Conservation (phyloP, 768 basidiomycete genomes). For the Psilocybe sp. region DNA sequence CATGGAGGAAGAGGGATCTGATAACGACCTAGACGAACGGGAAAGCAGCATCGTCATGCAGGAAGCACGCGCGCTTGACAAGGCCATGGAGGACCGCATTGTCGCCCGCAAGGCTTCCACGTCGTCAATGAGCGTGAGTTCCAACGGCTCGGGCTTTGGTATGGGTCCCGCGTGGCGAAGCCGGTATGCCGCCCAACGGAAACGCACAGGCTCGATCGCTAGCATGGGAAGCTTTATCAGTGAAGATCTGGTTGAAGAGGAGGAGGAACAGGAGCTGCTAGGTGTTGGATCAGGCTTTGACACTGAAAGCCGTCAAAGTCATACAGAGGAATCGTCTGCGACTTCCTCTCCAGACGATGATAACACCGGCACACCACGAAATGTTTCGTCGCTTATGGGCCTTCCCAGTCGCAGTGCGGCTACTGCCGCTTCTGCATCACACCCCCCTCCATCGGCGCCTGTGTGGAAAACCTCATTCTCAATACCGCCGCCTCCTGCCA, state of each 20-base stretch:
- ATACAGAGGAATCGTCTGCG: constrained; percentile 36
- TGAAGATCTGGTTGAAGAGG: constrained; percentile 79
- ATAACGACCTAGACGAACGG: constrained; percentile 49
- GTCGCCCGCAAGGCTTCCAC: constrained; percentile 69
- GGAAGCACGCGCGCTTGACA: constrained; percentile 82
- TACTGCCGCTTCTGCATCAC: constrained; percentile 15
- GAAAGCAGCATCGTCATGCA: constrained; percentile 61
- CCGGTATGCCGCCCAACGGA: constrained; percentile 56
- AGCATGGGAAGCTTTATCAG: constrained; percentile 71
- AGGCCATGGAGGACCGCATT: constrained; percentile 83
- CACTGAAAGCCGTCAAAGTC: constrained; percentile 32
- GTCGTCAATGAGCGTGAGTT: constrained; percentile 51
- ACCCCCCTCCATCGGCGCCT: constrained; percentile 52
- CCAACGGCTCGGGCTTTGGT: constrained; percentile 52
- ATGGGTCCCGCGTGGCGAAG: constrained; percentile 67
- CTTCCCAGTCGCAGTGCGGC: constrained; percentile 17
- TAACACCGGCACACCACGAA: constrained; percentile 25
- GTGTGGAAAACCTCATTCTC: constrained; percentile 58
- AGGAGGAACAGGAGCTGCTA: constrained; percentile 72
- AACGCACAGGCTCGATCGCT: constrained; percentile 73
- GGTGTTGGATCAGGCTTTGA: constrained; percentile 69
- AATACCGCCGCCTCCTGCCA: constrained; percentile 47
- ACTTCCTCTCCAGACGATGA: constrained; percentile 44
- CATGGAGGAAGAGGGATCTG: constrained; percentile 49
- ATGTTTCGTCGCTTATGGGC: constrained; percentile 18